Conservation (phyloP, 2,329 filamentous ascomycete species). For the Arthrobotrys conoides region DNA sequence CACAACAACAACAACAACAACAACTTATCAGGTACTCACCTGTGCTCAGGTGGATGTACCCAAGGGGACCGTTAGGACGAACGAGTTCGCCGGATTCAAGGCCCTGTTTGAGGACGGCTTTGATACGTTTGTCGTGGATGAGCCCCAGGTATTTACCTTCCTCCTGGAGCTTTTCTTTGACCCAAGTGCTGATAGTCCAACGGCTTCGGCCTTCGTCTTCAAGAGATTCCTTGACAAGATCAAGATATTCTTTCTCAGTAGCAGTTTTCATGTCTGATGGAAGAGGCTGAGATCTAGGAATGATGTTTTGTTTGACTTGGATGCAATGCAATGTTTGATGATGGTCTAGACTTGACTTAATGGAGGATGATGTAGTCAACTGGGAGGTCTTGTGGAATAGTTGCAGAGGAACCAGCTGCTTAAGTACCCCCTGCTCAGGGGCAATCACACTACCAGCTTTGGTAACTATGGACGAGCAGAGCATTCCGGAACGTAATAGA, state of each 20-base stretch:
- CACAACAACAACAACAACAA: neutral
- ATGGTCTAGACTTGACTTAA: neutral
- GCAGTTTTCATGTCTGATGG: slow-evolving; percentile 2
- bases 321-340: neutral
- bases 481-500: slow-evolving; percentile 7
- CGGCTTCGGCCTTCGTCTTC: slow-evolving; percentile 2
- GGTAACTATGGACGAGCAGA: neutral
- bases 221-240: neutral
- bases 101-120: slow-evolving; percentile 8
- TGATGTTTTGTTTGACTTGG: neutral
- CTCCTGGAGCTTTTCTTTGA: slow-evolving; percentile 17
- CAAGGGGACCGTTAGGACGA: slow-evolving; percentile 16
- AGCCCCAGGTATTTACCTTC: slow-evolving; percentile 13
- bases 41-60: neutral
- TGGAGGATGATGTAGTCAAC: neutral
- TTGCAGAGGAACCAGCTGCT: neutral
- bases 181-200: neutral
- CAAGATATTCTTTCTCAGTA: slow-evolving; percentile 11
- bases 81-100: slow-evolving; percentile 3
- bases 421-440: slow-evolving; percentile 3
- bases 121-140: slow-evolving; percentile 9
- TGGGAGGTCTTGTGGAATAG: neutral
- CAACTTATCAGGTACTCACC: neutral
- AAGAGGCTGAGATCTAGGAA: slow-evolving; percentile 3
- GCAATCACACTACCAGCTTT: neutral